A percentile compares a stretch with the other conserved stretches of the same genome.
Conservation (phyloP, 78 protist species). For the Dictyostelium brefeldianum region DNA sequence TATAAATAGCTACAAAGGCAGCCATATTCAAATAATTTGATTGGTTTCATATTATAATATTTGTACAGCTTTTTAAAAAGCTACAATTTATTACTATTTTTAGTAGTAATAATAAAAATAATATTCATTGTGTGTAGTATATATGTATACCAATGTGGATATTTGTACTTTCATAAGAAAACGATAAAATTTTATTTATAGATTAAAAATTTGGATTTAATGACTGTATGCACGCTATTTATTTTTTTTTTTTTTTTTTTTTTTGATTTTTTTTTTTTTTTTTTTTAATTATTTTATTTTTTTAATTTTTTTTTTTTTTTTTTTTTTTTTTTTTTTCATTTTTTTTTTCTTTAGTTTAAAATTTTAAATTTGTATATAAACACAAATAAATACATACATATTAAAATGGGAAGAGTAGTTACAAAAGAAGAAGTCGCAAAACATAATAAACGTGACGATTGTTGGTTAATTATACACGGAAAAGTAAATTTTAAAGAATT, state of each 20-base stretch:
- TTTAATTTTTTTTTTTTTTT: background rate
- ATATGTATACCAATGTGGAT: too few relatives aligned
- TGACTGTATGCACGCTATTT: too few relatives aligned
- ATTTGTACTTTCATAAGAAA: too few relatives aligned
- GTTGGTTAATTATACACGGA: slow-evolving; percentile 89
- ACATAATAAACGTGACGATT: slow-evolving; percentile 89
- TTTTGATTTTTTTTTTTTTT: background rate
- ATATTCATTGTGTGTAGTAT: too few relatives aligned
- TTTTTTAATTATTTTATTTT: background rate
- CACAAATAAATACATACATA: background rate
- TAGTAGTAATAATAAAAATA: background rate
- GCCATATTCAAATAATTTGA: too few relatives aligned
- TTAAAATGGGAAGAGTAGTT: background rate
- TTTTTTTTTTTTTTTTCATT: background rate
- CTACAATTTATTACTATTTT: background rate
- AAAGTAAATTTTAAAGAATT: slow-evolving; percentile 34
- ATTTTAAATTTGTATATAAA: background rate
- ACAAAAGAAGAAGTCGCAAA: slow-evolving; percentile 83
- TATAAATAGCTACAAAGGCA: too few relatives aligned
- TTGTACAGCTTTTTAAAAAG: too few relatives aligned
- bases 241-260: too few relatives aligned
- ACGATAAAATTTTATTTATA: too few relatives aligned
- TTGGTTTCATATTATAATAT: too few relatives aligned
- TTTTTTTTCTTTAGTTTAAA: background rate
- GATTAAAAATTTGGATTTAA: too few relatives aligned